Base-by-base conservation (phyloP, 805 yeast species). In the Starmerella bombicola region DNA sequence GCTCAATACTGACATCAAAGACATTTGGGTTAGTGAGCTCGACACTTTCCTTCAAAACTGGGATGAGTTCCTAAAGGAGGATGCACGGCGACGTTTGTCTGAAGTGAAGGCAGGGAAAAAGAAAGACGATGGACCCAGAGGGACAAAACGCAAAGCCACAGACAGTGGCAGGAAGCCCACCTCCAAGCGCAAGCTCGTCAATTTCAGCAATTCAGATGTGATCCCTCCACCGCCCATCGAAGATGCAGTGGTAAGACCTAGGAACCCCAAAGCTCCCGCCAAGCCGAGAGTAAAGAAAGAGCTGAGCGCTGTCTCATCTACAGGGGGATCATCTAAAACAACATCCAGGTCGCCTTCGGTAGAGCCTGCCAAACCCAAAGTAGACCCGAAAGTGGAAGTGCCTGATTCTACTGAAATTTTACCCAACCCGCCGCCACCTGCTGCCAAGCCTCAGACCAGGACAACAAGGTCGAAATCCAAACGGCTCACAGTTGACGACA, bases 11-110 rank as follows among this genome's bases (percentile, higher is more conserved):
- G 66, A 80, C 10, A 85, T 95, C 13, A 83, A 82, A 58, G 96
- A 86, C 58, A 64, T 91, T 41, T 91, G 98, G 98, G 70, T 65
- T 44, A 68, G 60, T 33, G 98, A 91, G 58, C 67, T 91, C 50
- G 93, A 84, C 42, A 77, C 63, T 0, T 88, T 91, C 59, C 55
- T 73, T 44, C 65, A 51, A 7, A 70, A 69, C 9, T 91, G 88
- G 78, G 69, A 76, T 1, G 63, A 69, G 42, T 85, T 82, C 58
- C 61, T 83, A 55, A 67, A 65, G 23, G 72, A 68, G 9, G 95
- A 86, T 57, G 70, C 68, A 41, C 71, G 69, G 42, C 70, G 69
- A 43, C 71, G 84, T 47, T 65, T 68, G 26, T 66, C 70, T 26
- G 57, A 72, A 41, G 58, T 67, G n/a, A 32, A 34, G 17, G 41